Base-by-base conservation (phyloP, 306 rosid species). In the Lagenaria siceraria region DNA sequence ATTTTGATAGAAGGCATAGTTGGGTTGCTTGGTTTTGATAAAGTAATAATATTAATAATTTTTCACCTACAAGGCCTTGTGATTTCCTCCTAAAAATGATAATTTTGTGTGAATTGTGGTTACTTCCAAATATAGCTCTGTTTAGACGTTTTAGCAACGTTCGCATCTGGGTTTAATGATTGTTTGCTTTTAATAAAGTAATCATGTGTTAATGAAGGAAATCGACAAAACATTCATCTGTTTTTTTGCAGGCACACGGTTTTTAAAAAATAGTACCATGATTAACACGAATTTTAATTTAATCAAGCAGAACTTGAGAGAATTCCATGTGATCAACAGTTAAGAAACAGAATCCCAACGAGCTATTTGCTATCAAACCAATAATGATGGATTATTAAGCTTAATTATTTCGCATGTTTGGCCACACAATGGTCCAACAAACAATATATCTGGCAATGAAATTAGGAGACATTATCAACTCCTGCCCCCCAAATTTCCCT, bases 241-340 rank as follows among this genome's bases (percentile, higher is more conserved):
- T 66, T 53, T n/a, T 40, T 46, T 38, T 46, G n/a, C 18, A 70
- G 38, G 8, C 14, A 64, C 22, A 35, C 7, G 48, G 48, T 64
- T 64, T 35, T 64, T 33, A 8, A 33, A 2, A 19, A 6, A 42
- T 22, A 42, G 18, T 42, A 38, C 4, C 74, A 64, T 18, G 15
- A 19, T 36, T 36, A 25, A 40, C 51, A 63, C 5, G 14, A 18
- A 22, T 68, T 19, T 13, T 65, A 19, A 65, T 19, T 13, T 65
- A 19, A 65, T 19, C 22, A 62, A 14, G 4, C 40, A 19, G 51
- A 65, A 62, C 12, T 17, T 7, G 18, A 19, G 15, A 35, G 49
- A 38, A 18, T 36, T 22, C 74, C 74, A 68, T 68, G 74, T 68
- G 75, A 70, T 70, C 1, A 70, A 70, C 75, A 46, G 75, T 69